Evolutionary conservation across 768 basidiomycete genomes (phyloP), one percentile per base, ranked within the genome.

Genomic region (Rhodotorula toruloides): DNA sequence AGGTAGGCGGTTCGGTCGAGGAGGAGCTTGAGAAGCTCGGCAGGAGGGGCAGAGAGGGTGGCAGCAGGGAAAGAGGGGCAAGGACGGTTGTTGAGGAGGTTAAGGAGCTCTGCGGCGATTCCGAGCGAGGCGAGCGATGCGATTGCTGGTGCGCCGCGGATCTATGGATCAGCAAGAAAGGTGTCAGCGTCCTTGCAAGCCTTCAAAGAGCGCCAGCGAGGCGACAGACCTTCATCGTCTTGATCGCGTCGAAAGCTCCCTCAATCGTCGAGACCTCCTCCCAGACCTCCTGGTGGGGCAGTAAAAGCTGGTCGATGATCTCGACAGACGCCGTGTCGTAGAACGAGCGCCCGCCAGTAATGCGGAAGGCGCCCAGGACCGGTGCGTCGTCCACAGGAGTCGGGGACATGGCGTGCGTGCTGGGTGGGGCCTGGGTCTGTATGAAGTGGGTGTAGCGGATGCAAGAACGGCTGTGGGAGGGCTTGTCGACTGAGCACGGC

Each of bases 111-210:
- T 21, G 84, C 81, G 0, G 88, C 83, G 59, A 94, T 79, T 0
- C 88, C 84, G 21, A 94, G 84, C 1, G 72, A 85, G 11, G 92
- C 93, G 19, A 97, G 84, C 1, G 91, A 91, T 1, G 88, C 93
- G 50, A 98, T 97, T 25, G 93, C 94, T 2, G 93, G 93, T 9
- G 93, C 94, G 10, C 93, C 93, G 54, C 94, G 86, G 71, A 88
- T 88, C 85, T 86, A 8, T 36, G 25, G 40, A 44, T 17, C 16
- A 13, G n/a, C 34, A 31, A 25, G 59, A 21, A 31, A 12, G 25
- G 27, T 2, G 9, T 27, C 46, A 6, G 46, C 25, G 25, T n/a
- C 29, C 47, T 29, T 4, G 14, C 48, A 19, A 31, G 29, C 14
- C 10, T 2, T 2, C 14, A 5, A 37, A n/a, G n/a, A n/a, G n/a